Evolutionary conservation across 768 basidiomycete species (phyloP).

Genomic region (Lactarius psammicola): DNA sequence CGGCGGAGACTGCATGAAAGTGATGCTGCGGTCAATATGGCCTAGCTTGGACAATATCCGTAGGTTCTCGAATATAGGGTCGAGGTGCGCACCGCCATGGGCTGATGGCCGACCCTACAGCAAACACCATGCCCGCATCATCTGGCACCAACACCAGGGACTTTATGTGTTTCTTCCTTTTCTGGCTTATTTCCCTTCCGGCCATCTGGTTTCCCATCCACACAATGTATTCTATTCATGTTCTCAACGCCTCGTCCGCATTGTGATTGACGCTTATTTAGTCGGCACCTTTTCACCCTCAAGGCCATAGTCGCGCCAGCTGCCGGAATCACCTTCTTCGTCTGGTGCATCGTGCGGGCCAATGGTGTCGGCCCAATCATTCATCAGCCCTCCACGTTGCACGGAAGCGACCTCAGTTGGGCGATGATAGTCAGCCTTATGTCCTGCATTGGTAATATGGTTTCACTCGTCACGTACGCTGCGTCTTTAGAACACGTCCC

Average conservation of each 20-base stretch:
- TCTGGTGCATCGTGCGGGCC: slow-evolving; percentile 77
- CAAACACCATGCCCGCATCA: slow-evolving; percentile 68
- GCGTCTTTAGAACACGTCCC: slow-evolving; percentile 5
- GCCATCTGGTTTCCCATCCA: slow-evolving; percentile 84
- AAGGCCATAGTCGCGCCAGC: slow-evolving; percentile 73
- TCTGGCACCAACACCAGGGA: slow-evolving; percentile 74
- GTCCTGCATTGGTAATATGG: slow-evolving; percentile 80
- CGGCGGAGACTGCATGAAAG: slow-evolving; percentile 73
- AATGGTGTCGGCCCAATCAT: slow-evolving; percentile 77
- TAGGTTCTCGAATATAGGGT: slow-evolving; percentile 37
- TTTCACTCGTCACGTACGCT: slow-evolving; percentile 63
- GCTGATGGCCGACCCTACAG: slow-evolving; percentile 36
- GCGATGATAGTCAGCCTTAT: slow-evolving; percentile 69
- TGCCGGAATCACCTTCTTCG: slow-evolving; percentile 69
- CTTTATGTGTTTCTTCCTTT: slow-evolving; percentile 82
- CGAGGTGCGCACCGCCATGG: background rate
- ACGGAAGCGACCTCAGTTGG: slow-evolving; percentile 72
- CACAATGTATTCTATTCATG: slow-evolving; percentile 51
- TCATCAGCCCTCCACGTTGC: slow-evolving; percentile 56
- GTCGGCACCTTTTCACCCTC: slow-evolving; percentile 74
- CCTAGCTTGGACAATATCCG: slow-evolving; percentile 67
- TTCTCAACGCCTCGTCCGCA: slow-evolving; percentile 16
- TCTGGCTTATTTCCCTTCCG: slow-evolving; percentile 78
- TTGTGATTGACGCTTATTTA: slow-evolving; percentile 31
- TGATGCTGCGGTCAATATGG: slow-evolving; percentile 76